A percentile compares a stretch with the other conserved stretches of the same genome.
Evolutionary conservation across 1,284 basidiomycete species (phyloP).

Genomic region (Kwoniella shivajii): DNA sequence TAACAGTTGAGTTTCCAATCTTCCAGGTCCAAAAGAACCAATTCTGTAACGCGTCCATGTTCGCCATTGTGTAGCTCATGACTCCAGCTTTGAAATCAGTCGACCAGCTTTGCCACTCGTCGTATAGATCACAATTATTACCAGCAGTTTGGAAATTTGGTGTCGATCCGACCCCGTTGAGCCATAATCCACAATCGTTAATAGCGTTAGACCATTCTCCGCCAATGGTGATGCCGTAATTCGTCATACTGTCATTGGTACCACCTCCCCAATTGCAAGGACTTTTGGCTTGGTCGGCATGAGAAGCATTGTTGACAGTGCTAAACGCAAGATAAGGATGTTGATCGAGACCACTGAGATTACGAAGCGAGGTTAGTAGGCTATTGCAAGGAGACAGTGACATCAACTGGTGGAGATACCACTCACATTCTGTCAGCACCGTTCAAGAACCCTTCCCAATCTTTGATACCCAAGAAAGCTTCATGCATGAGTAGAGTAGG

Average conservation of each 20-base stretch:
- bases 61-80: constrained; percentile 32
- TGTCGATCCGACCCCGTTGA: constrained; percentile 57
- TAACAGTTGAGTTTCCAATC: constrained; percentile 65
- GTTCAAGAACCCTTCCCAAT: constrained; percentile 70
- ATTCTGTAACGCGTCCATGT: constrained; percentile 83
- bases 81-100: constrained; percentile 33
- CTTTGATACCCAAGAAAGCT: constrained; percentile 67
- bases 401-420: too few species aligned
- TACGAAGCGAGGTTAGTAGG: background rate
- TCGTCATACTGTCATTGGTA: constrained; percentile 61
- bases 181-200: constrained; percentile 66
- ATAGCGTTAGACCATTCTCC: constrained; percentile 66
- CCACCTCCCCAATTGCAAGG: constrained; percentile 53
- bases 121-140: constrained; percentile 30
- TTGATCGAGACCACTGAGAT: constrained; percentile 41
- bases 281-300: constrained; percentile 14
- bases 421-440: constrained; percentile 67
- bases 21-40: constrained; percentile 98
- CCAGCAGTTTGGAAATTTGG: constrained; percentile 24
- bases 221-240: constrained; percentile 74
- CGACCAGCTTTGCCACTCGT: constrained; percentile 42
- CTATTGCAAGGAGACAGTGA: too few species aligned
- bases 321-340: constrained; percentile 51
- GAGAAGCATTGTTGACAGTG: constrained; percentile 42
- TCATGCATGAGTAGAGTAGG: constrained; percentile 77